Conservation (phyloP, 805 yeast genomes). For the Pichia rugopelliculosa region DNA sequence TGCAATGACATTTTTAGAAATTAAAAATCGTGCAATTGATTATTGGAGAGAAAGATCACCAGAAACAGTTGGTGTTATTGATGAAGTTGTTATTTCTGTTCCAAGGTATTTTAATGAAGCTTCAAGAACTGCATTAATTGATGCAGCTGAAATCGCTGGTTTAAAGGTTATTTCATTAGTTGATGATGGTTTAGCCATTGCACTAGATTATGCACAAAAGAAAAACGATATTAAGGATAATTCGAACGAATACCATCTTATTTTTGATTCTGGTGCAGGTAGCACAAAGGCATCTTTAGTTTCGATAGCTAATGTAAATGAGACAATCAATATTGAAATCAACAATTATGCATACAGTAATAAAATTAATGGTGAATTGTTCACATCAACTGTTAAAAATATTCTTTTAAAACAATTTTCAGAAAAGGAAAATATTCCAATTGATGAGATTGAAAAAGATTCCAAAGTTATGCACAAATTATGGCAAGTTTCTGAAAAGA, state of each 20-base stretch:
- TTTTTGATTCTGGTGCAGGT: slow-evolving; percentile 92
- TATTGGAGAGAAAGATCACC: slow-evolving; percentile 50
- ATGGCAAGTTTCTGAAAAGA: slow-evolving; percentile 81
- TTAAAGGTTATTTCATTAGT: slow-evolving; percentile 59
- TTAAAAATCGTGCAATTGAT: slow-evolving; percentile 55
- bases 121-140: slow-evolving; percentile 64
- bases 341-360: slow-evolving; percentile 66
- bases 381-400: slow-evolving; percentile 60
- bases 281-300: slow-evolving; percentile 84
- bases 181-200: slow-evolving; percentile 91
- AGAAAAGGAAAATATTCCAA: slow-evolving; percentile 16
- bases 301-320: slow-evolving; percentile 42
- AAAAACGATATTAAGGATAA: slow-evolving; percentile 33
- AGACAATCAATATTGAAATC: slow-evolving; percentile 44
- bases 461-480: slow-evolving; percentile 59
- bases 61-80: slow-evolving; percentile 41
- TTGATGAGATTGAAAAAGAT: slow-evolving; percentile 31
- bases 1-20: slow-evolving; percentile 74
- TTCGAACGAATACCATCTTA: slow-evolving; percentile 52
- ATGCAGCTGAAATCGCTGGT: slow-evolving; percentile 66
- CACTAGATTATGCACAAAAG: slow-evolving; percentile 63
- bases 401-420: slow-evolving; percentile 53
- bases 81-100: slow-evolving; percentile 66
- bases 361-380: slow-evolving; percentile 66
- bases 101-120: slow-evolving; percentile 63